Evolutionary conservation across 2,329 filamentous ascomycete genomes (phyloP).

Genomic region (Dactylellina leptospora): DNA sequence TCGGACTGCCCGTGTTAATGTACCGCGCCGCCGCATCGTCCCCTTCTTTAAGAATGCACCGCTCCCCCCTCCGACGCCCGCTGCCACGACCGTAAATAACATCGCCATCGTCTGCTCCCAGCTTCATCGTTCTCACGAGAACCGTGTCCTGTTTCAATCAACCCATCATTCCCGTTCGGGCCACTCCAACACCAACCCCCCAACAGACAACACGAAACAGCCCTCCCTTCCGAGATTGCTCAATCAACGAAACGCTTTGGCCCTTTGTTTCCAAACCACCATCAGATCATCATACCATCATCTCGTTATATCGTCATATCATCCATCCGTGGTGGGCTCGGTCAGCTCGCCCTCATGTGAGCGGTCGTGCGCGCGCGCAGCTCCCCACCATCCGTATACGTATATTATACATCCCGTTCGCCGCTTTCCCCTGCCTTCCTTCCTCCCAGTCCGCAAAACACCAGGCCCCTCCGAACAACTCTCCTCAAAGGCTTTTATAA

Average conservation of each 20-base stretch:
- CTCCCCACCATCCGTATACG: too few species aligned
- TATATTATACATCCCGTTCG: too few species aligned
- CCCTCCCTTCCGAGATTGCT: background rate
- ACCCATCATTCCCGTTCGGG: background rate
- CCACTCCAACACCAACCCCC: slow-evolving; percentile 2
- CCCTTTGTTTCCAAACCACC: background rate
- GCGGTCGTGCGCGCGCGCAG: too few species aligned
- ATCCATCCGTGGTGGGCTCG: too few species aligned
- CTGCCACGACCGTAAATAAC: background rate
- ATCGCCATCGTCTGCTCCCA: background rate
- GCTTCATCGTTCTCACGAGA: background rate
- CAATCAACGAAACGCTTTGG: background rate
- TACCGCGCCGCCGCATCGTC: too few species aligned
- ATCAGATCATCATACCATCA: background rate
- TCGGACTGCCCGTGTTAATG: too few species aligned
- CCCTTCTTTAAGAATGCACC: too few species aligned
- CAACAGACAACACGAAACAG: background rate
- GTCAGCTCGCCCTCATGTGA: too few species aligned
- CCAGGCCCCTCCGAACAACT: too few species aligned
- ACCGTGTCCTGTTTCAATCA: background rate
- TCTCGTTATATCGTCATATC: background rate
- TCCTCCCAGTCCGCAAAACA: too few species aligned
- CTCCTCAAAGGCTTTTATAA: too few species aligned
- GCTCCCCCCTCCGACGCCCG: slow-evolving; percentile 1
- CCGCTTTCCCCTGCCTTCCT: too few species aligned